Conservation (phyloP, 2,329 filamentous ascomycete species). For the Diplodia scrobiculata region DNA sequence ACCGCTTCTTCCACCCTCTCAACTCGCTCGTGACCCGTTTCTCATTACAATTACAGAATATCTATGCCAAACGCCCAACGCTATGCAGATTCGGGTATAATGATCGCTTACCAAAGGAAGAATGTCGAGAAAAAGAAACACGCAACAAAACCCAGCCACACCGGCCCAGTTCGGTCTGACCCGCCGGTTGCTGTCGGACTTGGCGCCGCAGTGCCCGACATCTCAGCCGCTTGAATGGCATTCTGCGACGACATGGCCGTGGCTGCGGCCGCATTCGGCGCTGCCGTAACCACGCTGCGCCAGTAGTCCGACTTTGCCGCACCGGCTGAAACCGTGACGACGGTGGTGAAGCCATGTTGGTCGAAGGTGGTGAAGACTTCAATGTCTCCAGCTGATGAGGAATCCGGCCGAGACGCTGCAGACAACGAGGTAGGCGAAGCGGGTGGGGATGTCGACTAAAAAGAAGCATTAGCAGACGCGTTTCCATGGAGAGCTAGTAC, state of each 20-base stretch:
- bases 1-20: not conserved
- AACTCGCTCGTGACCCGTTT: not conserved
- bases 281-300: conserved; percentile 50
- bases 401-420: conserved; percentile 49
- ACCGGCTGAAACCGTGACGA: conserved; percentile 47
- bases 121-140: conserved; percentile 4
- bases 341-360: conserved; percentile 54
- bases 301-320: conserved; percentile 50
- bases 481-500: not conserved
- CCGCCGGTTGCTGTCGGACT: not conserved
- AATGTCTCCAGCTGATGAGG: conserved; percentile 50
- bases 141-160: conserved; percentile 10
- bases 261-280: conserved; percentile 1
- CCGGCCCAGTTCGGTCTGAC: not conserved
- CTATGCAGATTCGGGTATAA: conserved; percentile 24
- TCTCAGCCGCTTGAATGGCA: conserved; percentile 3
- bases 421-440: conserved; percentile 57
- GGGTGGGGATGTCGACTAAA: conserved; percentile 55
- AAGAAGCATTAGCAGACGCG: conserved; percentile 34
- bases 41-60: conserved; percentile 2
- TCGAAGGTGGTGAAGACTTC: conserved; percentile 51
- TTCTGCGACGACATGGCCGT: too few relatives aligned
- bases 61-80: conserved; percentile 25
- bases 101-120: not conserved
- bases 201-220: conserved; percentile 3